Percentiles rank a stretch among this genome's conserved stretches.
Evolutionary conservation across 345 rosid genomes (phyloP).

Genomic region (Eucalyptus virginea): DNA sequence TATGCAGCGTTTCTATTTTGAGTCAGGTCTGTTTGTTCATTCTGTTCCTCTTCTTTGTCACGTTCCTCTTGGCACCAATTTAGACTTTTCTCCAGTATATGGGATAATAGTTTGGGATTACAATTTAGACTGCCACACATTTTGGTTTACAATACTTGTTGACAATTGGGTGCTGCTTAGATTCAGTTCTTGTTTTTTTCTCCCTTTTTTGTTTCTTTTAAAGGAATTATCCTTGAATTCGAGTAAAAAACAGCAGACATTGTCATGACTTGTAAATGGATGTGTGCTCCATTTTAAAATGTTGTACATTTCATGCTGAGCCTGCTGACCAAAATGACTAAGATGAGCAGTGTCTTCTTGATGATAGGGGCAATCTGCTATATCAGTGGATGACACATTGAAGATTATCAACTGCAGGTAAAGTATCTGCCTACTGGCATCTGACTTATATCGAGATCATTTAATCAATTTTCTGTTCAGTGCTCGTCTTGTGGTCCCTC

Average conservation of each 20-base stretch:
- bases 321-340: not conserved
- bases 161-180: not conserved
- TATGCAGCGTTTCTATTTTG: not conserved
- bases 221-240: not conserved
- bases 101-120: not conserved
- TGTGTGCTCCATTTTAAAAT: not conserved
- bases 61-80: not conserved
- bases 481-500: not conserved
- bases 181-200: not conserved
- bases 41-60: not conserved
- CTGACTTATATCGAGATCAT: not conserved
- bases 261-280: not conserved
- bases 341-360: not conserved
- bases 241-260: not conserved
- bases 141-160: not conserved
- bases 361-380: slow-evolving; percentile 68
- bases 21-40: not conserved
- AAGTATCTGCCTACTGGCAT: not conserved
- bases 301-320: not conserved
- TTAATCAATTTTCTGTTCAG: not conserved
- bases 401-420: slow-evolving; percentile 91
- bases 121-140: not conserved
- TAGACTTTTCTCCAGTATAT: not conserved
- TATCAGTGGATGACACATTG: slow-evolving; percentile 84
- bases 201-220: not conserved